phyloP scores from a whole-genome alignment of 108 stramenopile genomes.

The Phaeodactylum tricornutum region DNA sequence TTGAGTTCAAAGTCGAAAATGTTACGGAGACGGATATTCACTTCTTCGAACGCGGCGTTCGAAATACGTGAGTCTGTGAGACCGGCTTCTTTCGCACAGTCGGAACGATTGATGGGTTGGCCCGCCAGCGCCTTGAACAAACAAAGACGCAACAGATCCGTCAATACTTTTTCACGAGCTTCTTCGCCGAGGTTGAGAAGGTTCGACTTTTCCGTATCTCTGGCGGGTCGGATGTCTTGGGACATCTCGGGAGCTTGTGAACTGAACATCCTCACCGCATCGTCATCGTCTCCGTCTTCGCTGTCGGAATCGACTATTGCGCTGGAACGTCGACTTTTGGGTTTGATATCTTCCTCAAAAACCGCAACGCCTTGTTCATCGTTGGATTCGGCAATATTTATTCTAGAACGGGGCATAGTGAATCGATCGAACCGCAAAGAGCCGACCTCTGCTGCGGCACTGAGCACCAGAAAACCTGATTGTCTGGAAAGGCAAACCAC shows the following conservation, averaged over 20 bases:
- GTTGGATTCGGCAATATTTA: no score
- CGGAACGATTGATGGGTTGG: slow-evolving; percentile 69
- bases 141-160: slow-evolving; percentile 42
- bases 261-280: slow-evolving; percentile 24
- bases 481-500: no score
- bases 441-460: no score
- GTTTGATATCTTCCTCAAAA: neutral
- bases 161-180: slow-evolving; percentile 41
- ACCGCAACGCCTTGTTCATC: neutral
- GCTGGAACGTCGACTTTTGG: no score
- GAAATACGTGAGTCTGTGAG: slow-evolving; percentile 21
- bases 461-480: no score
- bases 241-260: slow-evolving; percentile 54
- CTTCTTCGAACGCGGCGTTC: slow-evolving; percentile 52
- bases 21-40: slow-evolving; percentile 31
- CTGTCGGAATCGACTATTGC: neutral
- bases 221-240: slow-evolving; percentile 38
- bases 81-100: slow-evolving; percentile 57
- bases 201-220: slow-evolving; percentile 32
- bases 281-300: slow-evolving; percentile 10
- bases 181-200: slow-evolving; percentile 34
- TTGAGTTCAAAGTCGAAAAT: slow-evolving; percentile 72
- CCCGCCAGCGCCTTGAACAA: slow-evolving; percentile 65
- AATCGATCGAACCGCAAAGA: no score
- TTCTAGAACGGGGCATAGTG: no score